A percentile compares a stretch with the other conserved stretches of the same genome.
phyloP scores from a whole-genome alignment of 73 alveolate genomes.

The Paramecium sexaurelia region DNA sequence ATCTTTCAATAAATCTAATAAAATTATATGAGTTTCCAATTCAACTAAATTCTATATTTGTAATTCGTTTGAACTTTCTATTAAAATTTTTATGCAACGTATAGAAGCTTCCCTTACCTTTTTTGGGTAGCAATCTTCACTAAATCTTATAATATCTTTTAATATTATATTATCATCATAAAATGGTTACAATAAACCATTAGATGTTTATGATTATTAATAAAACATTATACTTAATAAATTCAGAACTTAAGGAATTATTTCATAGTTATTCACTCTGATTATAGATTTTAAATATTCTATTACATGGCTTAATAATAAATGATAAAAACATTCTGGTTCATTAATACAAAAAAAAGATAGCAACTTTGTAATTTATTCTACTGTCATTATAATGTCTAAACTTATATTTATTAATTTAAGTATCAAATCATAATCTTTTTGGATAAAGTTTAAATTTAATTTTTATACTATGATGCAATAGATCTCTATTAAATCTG shows the following conservation, averaged over 20 bases:
- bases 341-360: neutral
- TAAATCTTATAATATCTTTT: neutral
- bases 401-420: neutral
- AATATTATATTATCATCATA: neutral
- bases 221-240: neutral
- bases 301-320: neutral
- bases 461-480: neutral
- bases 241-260: neutral
- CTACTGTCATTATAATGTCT: neutral
- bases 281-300: neutral
- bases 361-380: neutral
- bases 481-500: neutral
- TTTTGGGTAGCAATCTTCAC: neutral
- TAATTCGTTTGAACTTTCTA: neutral
- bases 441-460: neutral
- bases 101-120: neutral
- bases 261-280: neutral
- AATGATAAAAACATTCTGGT: neutral
- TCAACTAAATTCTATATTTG: constrained; percentile 11
- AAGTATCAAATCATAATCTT: neutral
- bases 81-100: neutral
- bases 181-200: neutral
- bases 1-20: neutral
- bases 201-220: neutral
- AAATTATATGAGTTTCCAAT: neutral